Percentiles rank a stretch among this genome's conserved stretches.
phyloP scores from a whole-genome alignment of 768 basidiomycete species.

The Dioszegia aurantiaca region DNA sequence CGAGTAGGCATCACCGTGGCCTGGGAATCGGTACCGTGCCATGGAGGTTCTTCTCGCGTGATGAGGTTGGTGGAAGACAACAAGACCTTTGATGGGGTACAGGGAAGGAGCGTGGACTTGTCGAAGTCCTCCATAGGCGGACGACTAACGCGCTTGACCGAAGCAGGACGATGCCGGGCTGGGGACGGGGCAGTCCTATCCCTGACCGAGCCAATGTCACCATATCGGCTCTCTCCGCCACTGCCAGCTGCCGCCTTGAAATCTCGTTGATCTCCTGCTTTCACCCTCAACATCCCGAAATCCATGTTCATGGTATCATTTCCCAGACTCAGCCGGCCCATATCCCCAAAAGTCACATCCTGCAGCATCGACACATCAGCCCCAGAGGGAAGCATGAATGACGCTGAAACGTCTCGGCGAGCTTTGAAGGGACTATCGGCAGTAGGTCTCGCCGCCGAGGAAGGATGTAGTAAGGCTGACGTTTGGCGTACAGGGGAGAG shows the following conservation, averaged over 20 bases:
- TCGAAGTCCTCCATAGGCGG: not conserved
- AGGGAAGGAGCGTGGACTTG: not conserved
- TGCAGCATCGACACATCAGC: constrained; percentile 12
- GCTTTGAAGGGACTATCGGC: not conserved
- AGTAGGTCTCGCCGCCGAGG: constrained; percentile 1
- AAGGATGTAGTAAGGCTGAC: constrained; percentile 6
- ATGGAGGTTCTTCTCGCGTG: not conserved
- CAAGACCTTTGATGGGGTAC: not conserved
- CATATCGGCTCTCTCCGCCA: too few species aligned
- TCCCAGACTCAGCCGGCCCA: constrained; percentile 13
- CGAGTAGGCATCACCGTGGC: not conserved
- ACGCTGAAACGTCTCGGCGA: not conserved
- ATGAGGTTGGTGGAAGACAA: not conserved
- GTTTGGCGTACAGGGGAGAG: not conserved
- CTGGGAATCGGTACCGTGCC: not conserved
- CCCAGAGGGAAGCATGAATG: constrained; percentile 8
- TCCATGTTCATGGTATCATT: constrained; percentile 12
- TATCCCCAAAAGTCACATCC: constrained; percentile 14
- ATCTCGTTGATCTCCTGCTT: too few species aligned
- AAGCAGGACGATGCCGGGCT: not conserved
- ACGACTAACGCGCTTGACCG: not conserved
- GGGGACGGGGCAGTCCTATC: too few species aligned
- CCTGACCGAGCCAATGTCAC: too few species aligned
- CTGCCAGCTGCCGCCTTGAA: too few species aligned
- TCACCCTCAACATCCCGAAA: not conserved